A percentile compares a stretch with the other conserved stretches of the same genome.
Evolutionary conservation across 345 rosid species (phyloP).

Genomic region (Excoecaria cochinchinensis): DNA sequence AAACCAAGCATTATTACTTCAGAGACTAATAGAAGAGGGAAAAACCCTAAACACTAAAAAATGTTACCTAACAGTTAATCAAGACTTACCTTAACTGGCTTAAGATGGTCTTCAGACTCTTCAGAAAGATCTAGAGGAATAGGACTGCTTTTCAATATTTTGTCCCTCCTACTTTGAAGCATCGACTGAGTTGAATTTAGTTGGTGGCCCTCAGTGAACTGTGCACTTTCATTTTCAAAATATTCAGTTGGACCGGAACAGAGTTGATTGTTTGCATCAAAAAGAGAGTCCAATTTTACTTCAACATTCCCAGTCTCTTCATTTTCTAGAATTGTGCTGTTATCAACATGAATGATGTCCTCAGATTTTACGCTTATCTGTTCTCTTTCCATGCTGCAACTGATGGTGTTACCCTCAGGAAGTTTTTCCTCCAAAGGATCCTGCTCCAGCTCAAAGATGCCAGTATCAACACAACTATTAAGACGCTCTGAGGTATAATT

Average conservation of each 20-base stretch:
- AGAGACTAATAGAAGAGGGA: background rate
- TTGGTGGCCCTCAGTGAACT: conserved; percentile 31
- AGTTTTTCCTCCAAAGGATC: conserved; percentile 36
- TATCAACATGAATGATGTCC: conserved; percentile 25
- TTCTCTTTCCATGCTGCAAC: conserved; percentile 28
- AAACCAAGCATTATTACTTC: background rate
- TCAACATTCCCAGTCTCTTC: conserved; percentile 25
- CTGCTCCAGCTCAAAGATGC: conserved; percentile 41
- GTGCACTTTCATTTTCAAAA: conserved; percentile 17
- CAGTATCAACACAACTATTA: conserved; percentile 36
- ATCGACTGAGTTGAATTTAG: conserved; percentile 29
- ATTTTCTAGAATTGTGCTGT: conserved; percentile 17
- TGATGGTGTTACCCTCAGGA: conserved; percentile 15
- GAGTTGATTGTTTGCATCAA: conserved; percentile 19
- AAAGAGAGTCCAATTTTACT: conserved; percentile 28
- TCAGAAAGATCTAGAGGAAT: conserved; percentile 32
- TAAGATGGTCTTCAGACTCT: conserved; percentile 34
- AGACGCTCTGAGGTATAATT: conserved; percentile 36
- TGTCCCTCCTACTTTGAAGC: conserved; percentile 27
- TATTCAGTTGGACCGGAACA: conserved; percentile 19
- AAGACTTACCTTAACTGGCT: conserved; percentile 55
- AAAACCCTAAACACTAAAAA: conserved; percentile 10
- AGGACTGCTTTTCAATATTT: conserved; percentile 27
- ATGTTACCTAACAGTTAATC: background rate
- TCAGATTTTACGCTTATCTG: conserved; percentile 17